These are phyloP conservation scores for Paramecium biaurelia DNA, from an alignment of 73 alveolate genomes.

Conservation along the genomic window DNA sequence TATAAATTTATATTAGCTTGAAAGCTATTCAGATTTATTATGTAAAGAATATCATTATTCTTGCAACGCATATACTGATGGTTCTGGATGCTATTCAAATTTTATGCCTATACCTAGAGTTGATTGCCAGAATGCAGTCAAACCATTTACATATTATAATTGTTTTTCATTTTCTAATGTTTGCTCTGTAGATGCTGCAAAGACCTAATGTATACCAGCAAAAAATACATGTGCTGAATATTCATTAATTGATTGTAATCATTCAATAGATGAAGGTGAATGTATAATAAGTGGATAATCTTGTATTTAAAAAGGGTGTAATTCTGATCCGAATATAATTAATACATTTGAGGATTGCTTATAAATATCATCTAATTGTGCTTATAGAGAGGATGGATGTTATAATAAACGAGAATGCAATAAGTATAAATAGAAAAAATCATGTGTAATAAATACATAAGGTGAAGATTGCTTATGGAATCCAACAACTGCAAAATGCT, in stretches of 20 bases:
- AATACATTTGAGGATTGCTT: neutral
- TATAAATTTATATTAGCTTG: neutral
- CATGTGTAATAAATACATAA: neutral
- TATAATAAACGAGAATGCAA: neutral
- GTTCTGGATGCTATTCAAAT: neutral
- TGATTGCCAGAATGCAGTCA: neutral
- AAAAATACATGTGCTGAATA: neutral
- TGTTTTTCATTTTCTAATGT: neutral
- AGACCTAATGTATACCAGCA: neutral
- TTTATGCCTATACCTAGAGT: neutral
- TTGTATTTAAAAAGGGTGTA: neutral
- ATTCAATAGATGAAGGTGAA: neutral
- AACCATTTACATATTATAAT: neutral
- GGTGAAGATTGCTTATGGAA: neutral
- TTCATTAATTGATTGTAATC: neutral
- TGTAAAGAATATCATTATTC: neutral
- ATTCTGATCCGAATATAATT: neutral
- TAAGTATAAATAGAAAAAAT: neutral
- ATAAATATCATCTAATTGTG: neutral
- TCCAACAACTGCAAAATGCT: neutral
- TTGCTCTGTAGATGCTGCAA: neutral
- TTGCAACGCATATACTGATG: neutral
- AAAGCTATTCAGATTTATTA: neutral
- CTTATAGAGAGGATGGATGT: neutral
- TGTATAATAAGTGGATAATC: neutral